A percentile compares a stretch with the other conserved stretches of the same genome.
Evolutionary conservation across 805 yeast species (phyloP).

Genomic region (Metschnikowia kofuensis): DNA sequence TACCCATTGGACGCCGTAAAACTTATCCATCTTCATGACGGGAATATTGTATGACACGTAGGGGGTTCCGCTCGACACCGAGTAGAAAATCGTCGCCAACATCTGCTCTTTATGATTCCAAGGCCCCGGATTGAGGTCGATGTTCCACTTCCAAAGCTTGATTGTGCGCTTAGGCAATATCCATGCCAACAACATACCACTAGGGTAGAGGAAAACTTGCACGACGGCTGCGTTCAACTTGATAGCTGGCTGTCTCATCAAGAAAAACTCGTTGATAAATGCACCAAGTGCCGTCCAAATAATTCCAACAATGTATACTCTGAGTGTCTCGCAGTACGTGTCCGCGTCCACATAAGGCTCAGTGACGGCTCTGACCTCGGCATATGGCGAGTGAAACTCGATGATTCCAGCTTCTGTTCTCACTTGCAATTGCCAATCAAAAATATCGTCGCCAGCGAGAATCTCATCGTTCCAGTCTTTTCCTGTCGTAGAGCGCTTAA

Average conservation of each 20-base stretch:
- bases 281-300: slow-evolving; percentile 54
- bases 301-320: slow-evolving; percentile 52
- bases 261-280: slow-evolving; percentile 57
- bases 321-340: slow-evolving; percentile 48
- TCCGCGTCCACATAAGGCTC: slow-evolving; percentile 50
- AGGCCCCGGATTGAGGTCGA: slow-evolving; percentile 55
- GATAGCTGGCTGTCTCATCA: slow-evolving; percentile 54
- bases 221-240: slow-evolving; percentile 50
- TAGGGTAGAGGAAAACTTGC: slow-evolving; percentile 58
- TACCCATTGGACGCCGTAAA: slow-evolving; percentile 43
- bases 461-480: neutral
- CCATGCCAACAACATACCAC: slow-evolving; percentile 46
- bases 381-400: slow-evolving; percentile 44
- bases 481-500: slow-evolving; percentile 6
- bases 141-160: slow-evolving; percentile 40
- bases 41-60: slow-evolving; percentile 45
- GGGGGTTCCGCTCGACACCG: slow-evolving; percentile 46
- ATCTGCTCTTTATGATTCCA: slow-evolving; percentile 62
- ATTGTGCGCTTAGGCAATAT: slow-evolving; percentile 42
- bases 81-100: slow-evolving; percentile 51
- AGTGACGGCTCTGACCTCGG: slow-evolving; percentile 65
- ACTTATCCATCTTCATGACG: slow-evolving; percentile 38
- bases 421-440: slow-evolving; percentile 36
- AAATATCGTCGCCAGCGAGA: slow-evolving; percentile 1
- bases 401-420: slow-evolving; percentile 37